Evolutionary conservation across 2,329 filamentous ascomycete genomes (phyloP).

Genomic region (Clathrospora elynae): DNA sequence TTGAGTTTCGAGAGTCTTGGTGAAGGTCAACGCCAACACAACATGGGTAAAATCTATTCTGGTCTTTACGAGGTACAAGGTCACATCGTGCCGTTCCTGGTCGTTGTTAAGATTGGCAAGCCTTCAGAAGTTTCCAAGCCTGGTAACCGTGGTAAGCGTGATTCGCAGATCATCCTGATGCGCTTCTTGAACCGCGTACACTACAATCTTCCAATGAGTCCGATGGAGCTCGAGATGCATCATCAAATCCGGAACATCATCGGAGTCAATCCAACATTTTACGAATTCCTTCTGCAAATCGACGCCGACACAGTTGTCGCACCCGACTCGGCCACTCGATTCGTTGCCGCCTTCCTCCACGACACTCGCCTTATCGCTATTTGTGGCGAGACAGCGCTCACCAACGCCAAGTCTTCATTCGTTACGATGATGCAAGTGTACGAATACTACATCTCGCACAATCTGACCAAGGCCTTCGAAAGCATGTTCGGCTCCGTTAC

Average conservation of each 20-base stretch:
- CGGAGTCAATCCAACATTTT: slow-evolving; percentile 96
- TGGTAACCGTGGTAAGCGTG: slow-evolving; percentile 98
- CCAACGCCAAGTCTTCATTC: slow-evolving; percentile 90
- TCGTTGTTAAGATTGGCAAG: slow-evolving; percentile 94
- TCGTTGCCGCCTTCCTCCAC: slow-evolving; percentile 87
- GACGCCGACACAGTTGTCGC: slow-evolving; percentile 97
- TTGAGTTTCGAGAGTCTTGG: slow-evolving; percentile 96
- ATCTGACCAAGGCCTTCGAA: slow-evolving; percentile 95
- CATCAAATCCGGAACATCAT: slow-evolving; percentile 99
- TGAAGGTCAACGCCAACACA: slow-evolving; percentile 96
- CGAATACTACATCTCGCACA: slow-evolving; percentile 99
- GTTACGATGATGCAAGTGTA: slow-evolving; percentile 99
- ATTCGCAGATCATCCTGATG: slow-evolving; percentile 98
- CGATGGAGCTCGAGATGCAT: slow-evolving; percentile 95
- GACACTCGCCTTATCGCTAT: slow-evolving; percentile 93
- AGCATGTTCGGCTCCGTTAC: slow-evolving; percentile 96
- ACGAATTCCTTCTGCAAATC: slow-evolving; percentile 95
- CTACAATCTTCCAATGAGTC: slow-evolving; percentile 95
- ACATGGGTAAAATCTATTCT: slow-evolving; percentile 99
- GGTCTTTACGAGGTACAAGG: slow-evolving; percentile 97
- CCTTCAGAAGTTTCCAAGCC: slow-evolving; percentile 73
- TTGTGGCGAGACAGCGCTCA: slow-evolving; percentile 92
- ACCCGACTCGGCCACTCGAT: slow-evolving; percentile 84
- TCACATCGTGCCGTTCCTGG: slow-evolving; percentile 96
- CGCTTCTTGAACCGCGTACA: slow-evolving; percentile 98